phyloP scores from a whole-genome alignment of 768 basidiomycete species.

The Kwoniella sp. region DNA sequence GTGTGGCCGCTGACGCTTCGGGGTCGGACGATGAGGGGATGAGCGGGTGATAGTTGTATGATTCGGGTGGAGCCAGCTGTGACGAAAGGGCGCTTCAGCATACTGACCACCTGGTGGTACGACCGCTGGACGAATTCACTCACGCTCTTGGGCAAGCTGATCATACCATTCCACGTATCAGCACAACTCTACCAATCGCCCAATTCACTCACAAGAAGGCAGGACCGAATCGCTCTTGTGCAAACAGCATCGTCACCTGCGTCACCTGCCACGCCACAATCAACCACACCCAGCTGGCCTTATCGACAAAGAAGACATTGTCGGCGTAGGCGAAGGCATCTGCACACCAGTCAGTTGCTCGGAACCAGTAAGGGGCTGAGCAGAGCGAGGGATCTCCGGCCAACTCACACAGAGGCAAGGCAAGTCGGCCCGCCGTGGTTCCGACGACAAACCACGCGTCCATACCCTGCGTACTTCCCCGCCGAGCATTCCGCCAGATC shows the following conservation, averaged over 20 bases:
- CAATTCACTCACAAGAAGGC: conserved; percentile 62
- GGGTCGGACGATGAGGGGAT: conserved; percentile 63
- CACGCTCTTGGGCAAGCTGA: conserved; percentile 62
- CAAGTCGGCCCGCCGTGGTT: conserved; percentile 66
- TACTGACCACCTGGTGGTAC: too few relatives aligned
- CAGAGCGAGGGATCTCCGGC: not conserved
- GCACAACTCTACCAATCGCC: not conserved
- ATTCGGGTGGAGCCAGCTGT: conserved; percentile 58
- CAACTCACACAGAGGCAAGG: conserved; percentile 67
- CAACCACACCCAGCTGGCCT: conserved; percentile 65
- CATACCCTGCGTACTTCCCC: conserved; percentile 68
- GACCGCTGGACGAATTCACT: too few relatives aligned
- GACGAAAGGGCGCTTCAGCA: too few relatives aligned
- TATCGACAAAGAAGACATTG: conserved; percentile 77
- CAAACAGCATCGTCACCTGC: conserved; percentile 61
- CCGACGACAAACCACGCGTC: conserved; percentile 69
- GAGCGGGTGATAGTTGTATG: conserved; percentile 80
- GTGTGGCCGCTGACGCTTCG: conserved; percentile 61
- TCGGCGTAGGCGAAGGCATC: conserved; percentile 78
- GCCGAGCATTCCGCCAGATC: conserved; percentile 68
- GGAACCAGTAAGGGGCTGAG: not conserved
- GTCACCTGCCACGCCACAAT: conserved; percentile 61
- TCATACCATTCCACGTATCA: not conserved
- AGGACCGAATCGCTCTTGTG: conserved; percentile 74
- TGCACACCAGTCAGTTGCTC: too few relatives aligned